A percentile compares a stretch with the other conserved stretches of the same genome.
Evolutionary conservation across 768 basidiomycete genomes (phyloP).

Genomic region (Macrolepiota dolichaula): DNA sequence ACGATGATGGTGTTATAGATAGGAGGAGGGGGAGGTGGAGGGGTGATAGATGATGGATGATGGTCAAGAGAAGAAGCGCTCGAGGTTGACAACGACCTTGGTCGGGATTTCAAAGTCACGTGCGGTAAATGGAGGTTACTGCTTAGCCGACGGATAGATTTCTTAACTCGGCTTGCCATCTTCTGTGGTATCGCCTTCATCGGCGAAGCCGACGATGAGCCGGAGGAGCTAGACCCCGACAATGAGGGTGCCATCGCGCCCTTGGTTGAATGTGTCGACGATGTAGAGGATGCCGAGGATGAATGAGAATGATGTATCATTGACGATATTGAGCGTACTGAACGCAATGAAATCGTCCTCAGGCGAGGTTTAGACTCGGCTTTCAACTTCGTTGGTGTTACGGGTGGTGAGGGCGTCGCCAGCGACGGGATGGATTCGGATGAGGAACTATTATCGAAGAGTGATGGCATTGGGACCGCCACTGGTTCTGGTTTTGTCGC

Average conservation of each 20-base stretch:
- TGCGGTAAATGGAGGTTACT: slow-evolving; percentile 26
- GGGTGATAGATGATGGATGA: slow-evolving; percentile 39
- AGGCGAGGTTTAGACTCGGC: background rate
- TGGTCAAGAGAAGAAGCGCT: slow-evolving; percentile 23
- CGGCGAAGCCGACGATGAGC: slow-evolving; percentile 17
- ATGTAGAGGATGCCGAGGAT: background rate
- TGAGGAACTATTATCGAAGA: background rate
- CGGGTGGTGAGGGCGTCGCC: background rate
- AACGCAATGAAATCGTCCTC: slow-evolving; percentile 8
- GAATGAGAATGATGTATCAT: slow-evolving; percentile 7
- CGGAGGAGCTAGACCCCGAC: background rate
- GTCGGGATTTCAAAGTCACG: slow-evolving; percentile 23
- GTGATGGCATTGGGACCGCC: background rate
- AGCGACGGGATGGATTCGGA: background rate
- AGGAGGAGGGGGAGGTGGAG: background rate
- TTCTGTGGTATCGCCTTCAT: slow-evolving; percentile 20
- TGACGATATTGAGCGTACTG: slow-evolving; percentile 12
- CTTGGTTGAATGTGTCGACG: slow-evolving; percentile 8
- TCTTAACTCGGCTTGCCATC: slow-evolving; percentile 28
- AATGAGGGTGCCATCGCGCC: slow-evolving; percentile 6
- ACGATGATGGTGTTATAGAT: background rate
- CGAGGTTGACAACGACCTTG: slow-evolving; percentile 19
- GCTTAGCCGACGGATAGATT: slow-evolving; percentile 29
- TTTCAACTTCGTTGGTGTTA: background rate
- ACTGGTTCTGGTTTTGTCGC: background rate